Percentiles rank a stretch among this genome's conserved stretches.
Evolutionary conservation across 202 grass and related monocot genomes (phyloP).

Genomic region (Setaria italica): DNA sequence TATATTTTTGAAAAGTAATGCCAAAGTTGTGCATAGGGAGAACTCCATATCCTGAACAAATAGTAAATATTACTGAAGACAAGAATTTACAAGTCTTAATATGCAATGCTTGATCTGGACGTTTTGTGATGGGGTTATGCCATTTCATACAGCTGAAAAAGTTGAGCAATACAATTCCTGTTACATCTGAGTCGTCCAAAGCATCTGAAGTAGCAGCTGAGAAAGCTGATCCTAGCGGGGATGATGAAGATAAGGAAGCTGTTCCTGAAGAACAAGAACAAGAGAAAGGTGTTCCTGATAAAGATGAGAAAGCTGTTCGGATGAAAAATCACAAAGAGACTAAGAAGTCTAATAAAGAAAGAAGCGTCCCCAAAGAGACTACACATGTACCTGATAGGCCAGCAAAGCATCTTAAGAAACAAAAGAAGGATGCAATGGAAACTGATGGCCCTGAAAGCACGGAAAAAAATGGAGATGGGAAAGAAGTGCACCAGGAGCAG

Average conservation of each 20-base stretch:
- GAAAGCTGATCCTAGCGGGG: conserved; percentile 32
- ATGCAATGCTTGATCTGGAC: background rate
- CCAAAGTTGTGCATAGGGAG: background rate
- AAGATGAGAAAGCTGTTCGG: conserved; percentile 27
- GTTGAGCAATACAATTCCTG: conserved; percentile 69
- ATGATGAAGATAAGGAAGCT: conserved; percentile 40
- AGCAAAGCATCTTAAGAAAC: conserved; percentile 37
- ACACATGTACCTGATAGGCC: conserved; percentile 28
- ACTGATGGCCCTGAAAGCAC: conserved; percentile 32
- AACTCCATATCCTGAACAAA: background rate
- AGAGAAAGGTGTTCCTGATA: conserved; percentile 32
- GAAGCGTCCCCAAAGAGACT: background rate
- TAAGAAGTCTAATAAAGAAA: conserved; percentile 38
- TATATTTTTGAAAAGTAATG: background rate
- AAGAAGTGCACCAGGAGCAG: conserved; percentile 21
- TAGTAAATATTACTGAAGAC: background rate
- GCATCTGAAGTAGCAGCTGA: conserved; percentile 47
- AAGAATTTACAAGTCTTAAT: background rate
- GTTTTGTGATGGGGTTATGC: background rate
- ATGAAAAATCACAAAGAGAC: conserved; percentile 39
- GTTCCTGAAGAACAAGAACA: conserved; percentile 39
- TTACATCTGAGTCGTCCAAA: conserved; percentile 50
- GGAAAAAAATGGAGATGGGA: conserved; percentile 24
- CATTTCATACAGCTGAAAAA: conserved; percentile 71
- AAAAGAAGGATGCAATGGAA: conserved; percentile 43